A percentile compares a stretch with the other conserved stretches of the same genome.
Evolutionary conservation across 805 yeast genomes (phyloP).

Genomic region (Ogataea ganodermae): DNA sequence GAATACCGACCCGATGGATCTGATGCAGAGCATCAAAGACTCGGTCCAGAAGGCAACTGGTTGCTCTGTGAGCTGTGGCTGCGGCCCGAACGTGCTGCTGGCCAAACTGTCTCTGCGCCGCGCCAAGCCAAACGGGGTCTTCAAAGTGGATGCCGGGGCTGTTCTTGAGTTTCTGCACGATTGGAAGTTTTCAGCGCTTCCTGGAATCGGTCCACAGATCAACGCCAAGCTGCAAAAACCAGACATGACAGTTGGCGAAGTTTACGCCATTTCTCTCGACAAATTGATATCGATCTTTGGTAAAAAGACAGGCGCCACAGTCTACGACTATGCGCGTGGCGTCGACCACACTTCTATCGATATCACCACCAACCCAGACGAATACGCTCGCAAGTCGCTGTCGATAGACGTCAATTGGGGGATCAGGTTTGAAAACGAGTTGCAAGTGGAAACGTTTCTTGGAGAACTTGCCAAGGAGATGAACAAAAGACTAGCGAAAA

Average conservation of each 20-base stretch:
- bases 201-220: slow-evolving; percentile 64
- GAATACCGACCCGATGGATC: slow-evolving; percentile 22
- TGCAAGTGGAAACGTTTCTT: slow-evolving; percentile 67
- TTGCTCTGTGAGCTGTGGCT: slow-evolving; percentile 80
- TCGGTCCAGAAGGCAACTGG: slow-evolving; percentile 46
- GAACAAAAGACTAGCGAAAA: slow-evolving; percentile 47
- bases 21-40: slow-evolving; percentile 41
- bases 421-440: slow-evolving; percentile 62
- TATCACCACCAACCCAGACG: slow-evolving; percentile 49
- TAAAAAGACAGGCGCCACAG: slow-evolving; percentile 63
- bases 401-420: slow-evolving; percentile 94
- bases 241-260: slow-evolving; percentile 39
- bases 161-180: slow-evolving; percentile 38
- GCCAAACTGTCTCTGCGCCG: slow-evolving; percentile 72
- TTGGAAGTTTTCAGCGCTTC: slow-evolving; percentile 46
- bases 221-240: slow-evolving; percentile 44
- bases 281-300: slow-evolving; percentile 59
- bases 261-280: slow-evolving; percentile 37
- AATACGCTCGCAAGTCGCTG: slow-evolving; percentile 66
- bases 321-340: slow-evolving; percentile 65
- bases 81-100: slow-evolving; percentile 68
- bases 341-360: slow-evolving; percentile 63
- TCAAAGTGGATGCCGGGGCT: slow-evolving; percentile 36
- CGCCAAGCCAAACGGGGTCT: slow-evolving; percentile 81
- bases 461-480: slow-evolving; percentile 61